phyloP scores from a whole-genome alignment of 2,329 filamentous ascomycete species.

The Trichophyton equinum region DNA sequence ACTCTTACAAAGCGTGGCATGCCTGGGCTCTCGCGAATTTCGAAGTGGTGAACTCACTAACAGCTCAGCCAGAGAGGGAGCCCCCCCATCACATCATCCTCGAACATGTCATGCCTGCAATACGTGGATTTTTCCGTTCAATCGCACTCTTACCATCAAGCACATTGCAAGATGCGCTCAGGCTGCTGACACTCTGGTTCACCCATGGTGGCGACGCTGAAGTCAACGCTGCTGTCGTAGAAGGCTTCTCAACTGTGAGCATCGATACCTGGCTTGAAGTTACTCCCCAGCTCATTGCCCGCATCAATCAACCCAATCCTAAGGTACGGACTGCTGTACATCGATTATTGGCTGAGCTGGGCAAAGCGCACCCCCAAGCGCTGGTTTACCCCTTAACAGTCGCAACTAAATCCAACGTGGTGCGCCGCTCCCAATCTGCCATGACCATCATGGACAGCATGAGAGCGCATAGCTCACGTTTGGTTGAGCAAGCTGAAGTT shows the following conservation, averaged over 20 bases:
- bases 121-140: constrained; percentile 94
- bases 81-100: constrained; percentile 55
- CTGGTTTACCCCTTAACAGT: constrained; percentile 95
- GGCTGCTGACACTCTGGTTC: constrained; percentile 91
- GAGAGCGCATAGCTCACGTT: constrained; percentile 79
- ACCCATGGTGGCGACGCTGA: constrained; percentile 78
- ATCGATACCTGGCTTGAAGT: constrained; percentile 98
- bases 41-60: constrained; percentile 80
- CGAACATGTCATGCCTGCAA: constrained; percentile 85
- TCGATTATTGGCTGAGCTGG: constrained; percentile 81
- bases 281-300: constrained; percentile 90
- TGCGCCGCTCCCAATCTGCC: constrained; percentile 73
- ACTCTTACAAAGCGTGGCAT: constrained; percentile 99
- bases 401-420: constrained; percentile 89
- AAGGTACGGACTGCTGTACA: constrained; percentile 84
- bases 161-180: constrained; percentile 87
- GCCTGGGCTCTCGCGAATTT: constrained; percentile 98
- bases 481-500: constrained; percentile 89
- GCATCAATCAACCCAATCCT: constrained; percentile 90
- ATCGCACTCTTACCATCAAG: constrained; percentile 85
- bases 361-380: constrained; percentile 86
- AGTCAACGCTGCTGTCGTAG: constrained; percentile 75
- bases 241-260: constrained; percentile 82
- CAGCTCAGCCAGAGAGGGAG: constrained; percentile 52
- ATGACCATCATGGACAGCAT: constrained; percentile 95